A percentile compares a stretch with the other conserved stretches of the same genome.
Evolutionary conservation across 768 basidiomycete species (phyloP).

Genomic region (Naganishia kalamii): DNA sequence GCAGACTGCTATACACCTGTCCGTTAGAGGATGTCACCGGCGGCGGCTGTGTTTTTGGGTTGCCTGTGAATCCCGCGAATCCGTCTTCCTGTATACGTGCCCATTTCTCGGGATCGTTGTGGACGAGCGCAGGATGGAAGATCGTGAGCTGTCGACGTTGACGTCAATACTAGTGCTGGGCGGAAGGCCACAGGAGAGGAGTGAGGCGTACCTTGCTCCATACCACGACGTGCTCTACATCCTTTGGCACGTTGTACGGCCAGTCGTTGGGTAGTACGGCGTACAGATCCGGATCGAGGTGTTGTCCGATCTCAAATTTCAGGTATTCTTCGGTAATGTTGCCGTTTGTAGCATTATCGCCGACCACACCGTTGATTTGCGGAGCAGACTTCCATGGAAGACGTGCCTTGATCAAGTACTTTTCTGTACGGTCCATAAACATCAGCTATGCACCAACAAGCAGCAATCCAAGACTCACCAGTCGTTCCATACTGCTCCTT

Average conservation of each 20-base stretch:
- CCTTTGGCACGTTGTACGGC: slow-evolving; percentile 43
- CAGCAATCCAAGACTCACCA: slow-evolving; percentile 26
- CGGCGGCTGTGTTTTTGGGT: background rate
- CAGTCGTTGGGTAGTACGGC: slow-evolving; percentile 44
- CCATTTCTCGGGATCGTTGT: slow-evolving; percentile 35
- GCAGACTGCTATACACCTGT: background rate
- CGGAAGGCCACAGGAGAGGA: no score
- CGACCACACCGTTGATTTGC: background rate
- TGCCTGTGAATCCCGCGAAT: slow-evolving; percentile 41
- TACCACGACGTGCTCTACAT: slow-evolving; percentile 39
- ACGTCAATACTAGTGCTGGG: background rate
- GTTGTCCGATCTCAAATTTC: slow-evolving; percentile 13
- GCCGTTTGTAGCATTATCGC: background rate
- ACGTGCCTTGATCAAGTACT: slow-evolving; percentile 37
- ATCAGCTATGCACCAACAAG: background rate
- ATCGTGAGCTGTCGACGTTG: slow-evolving; percentile 33
- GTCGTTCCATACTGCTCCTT: slow-evolving; percentile 35
- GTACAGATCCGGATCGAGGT: slow-evolving; percentile 31
- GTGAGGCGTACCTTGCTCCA: slow-evolving; percentile 41
- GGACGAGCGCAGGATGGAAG: slow-evolving; percentile 39
- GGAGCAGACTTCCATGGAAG: slow-evolving; percentile 32
- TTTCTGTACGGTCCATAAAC: slow-evolving; percentile 24
- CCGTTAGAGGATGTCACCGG: background rate
- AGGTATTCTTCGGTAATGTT: background rate
- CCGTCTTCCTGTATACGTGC: slow-evolving; percentile 36